These are phyloP conservation scores for Neoascochyta sp. DNA, from an alignment of 2,329 filamentous ascomycete species.

Conservation along the genomic window DNA sequence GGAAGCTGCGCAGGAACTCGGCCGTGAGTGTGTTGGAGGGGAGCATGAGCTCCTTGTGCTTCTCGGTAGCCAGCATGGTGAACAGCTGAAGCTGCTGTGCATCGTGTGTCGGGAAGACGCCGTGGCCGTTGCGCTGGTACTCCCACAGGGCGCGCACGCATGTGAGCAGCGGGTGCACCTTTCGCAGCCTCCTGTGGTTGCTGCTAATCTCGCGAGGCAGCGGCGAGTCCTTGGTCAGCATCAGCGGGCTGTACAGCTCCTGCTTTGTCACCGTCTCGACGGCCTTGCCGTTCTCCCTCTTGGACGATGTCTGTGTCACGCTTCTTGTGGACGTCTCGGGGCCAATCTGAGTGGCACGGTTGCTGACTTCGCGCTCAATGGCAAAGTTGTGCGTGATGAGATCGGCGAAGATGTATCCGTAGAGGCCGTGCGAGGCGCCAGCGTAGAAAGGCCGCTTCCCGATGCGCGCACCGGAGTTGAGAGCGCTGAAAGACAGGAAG, in stretches of 20 bases:
- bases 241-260: constrained; percentile 83
- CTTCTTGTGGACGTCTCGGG: constrained; percentile 75
- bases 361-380: constrained; percentile 79
- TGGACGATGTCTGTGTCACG: constrained; percentile 67
- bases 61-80: constrained; percentile 71
- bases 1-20: constrained; percentile 74
- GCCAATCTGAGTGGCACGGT: constrained; percentile 57
- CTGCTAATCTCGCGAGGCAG: constrained; percentile 65
- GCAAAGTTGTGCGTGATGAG: constrained; percentile 87
- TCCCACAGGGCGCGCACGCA: constrained; percentile 89
- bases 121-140: constrained; percentile 58
- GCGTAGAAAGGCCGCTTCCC: constrained; percentile 82
- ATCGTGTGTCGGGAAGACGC: constrained; percentile 49
- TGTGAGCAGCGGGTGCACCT: constrained; percentile 79
- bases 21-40: constrained; percentile 44
- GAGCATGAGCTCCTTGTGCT: constrained; percentile 63
- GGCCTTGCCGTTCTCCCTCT: constrained; percentile 57
- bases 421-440: constrained; percentile 80
- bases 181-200: constrained; percentile 63
- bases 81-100: constrained; percentile 62
- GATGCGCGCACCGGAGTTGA: constrained; percentile 83
- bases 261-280: constrained; percentile 88
- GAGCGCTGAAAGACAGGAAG: constrained; percentile 66
- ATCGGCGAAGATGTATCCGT: constrained; percentile 93
- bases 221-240: constrained; percentile 75